These are phyloP conservation scores for Singerocomus rubriflavus DNA, from an alignment of 1,284 basidiomycete genomes.

Conservation along the genomic window DNA sequence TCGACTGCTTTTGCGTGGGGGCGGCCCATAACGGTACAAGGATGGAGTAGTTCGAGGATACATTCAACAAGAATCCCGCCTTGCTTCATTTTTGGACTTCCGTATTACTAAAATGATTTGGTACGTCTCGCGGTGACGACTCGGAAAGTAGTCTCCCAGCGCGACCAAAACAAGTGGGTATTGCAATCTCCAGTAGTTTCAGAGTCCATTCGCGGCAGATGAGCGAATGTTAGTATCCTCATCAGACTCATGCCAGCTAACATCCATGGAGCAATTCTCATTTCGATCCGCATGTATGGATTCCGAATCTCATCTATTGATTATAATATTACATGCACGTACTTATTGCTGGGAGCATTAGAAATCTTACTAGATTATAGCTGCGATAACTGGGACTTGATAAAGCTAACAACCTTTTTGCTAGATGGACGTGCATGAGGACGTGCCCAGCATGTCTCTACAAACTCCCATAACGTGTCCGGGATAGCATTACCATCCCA, in stretches of 20 bases:
- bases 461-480: slow-evolving; percentile 25
- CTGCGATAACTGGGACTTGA: slow-evolving; percentile 1
- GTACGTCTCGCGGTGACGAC: too few species aligned
- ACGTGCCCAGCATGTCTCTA: slow-evolving; percentile 19
- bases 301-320: background rate
- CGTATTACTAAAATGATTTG: too few species aligned
- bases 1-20: too few species aligned
- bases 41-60: too few species aligned
- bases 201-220: background rate
- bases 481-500: slow-evolving; percentile 27
- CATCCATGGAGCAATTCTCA: background rate
- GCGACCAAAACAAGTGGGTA: too few species aligned
- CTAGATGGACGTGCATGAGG: slow-evolving; percentile 20
- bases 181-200: too few species aligned
- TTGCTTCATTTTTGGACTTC: too few species aligned
- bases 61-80: too few species aligned
- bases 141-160: too few species aligned
- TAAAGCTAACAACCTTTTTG: slow-evolving; percentile 10
- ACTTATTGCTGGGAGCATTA: background rate
- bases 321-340: background rate
- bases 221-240: background rate
- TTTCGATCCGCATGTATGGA: background rate
- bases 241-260: background rate
- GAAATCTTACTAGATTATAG: background rate
- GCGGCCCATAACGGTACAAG: too few species aligned